Percentiles rank a stretch among this genome's conserved stretches.
These are phyloP conservation scores for Colletotrichum somersetense DNA, from an alignment of 2,329 filamentous ascomycete species.

Conservation along the genomic window DNA sequence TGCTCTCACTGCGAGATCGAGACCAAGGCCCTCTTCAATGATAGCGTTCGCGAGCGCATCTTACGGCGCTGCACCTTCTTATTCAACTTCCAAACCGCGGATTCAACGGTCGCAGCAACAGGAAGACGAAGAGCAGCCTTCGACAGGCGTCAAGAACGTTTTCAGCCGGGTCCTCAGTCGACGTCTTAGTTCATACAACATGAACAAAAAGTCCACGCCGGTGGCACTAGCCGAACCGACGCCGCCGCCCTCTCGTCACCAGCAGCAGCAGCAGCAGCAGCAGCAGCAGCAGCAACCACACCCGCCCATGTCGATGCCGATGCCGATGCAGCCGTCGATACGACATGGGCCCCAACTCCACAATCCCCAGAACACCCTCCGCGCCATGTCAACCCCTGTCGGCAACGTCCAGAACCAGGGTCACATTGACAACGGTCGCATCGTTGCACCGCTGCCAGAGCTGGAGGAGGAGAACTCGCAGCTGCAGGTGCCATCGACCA, in stretches of 20 bases:
- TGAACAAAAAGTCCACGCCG: not conserved
- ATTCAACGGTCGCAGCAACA: not conserved
- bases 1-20: not conserved
- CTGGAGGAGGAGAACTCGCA: constrained; percentile 34
- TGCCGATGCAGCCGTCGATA: constrained; percentile 37
- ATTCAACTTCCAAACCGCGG: not conserved
- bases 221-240: constrained; percentile 13
- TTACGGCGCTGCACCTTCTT: constrained; percentile 23
- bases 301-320: constrained; percentile 26
- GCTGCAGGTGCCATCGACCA: constrained; percentile 17
- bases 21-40: constrained; percentile 31
- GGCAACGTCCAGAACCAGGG: constrained; percentile 27
- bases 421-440: constrained; percentile 31
- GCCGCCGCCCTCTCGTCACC: constrained; percentile 18
- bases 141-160: constrained; percentile 27
- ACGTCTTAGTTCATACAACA: constrained; percentile 10
- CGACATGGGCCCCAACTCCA: constrained; percentile 37
- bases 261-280: constrained; percentile 10
- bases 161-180: constrained; percentile 32
- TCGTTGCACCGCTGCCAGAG: constrained; percentile 32
- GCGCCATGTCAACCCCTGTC: constrained; percentile 18
- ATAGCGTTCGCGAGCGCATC: constrained; percentile 28
- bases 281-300: constrained; percentile 6
- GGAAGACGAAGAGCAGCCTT: not conserved
- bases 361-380: constrained; percentile 41